These are phyloP conservation scores for Acanthamoeba royreba DNA, from an alignment of 208 protist species.

Conservation along the genomic window DNA sequence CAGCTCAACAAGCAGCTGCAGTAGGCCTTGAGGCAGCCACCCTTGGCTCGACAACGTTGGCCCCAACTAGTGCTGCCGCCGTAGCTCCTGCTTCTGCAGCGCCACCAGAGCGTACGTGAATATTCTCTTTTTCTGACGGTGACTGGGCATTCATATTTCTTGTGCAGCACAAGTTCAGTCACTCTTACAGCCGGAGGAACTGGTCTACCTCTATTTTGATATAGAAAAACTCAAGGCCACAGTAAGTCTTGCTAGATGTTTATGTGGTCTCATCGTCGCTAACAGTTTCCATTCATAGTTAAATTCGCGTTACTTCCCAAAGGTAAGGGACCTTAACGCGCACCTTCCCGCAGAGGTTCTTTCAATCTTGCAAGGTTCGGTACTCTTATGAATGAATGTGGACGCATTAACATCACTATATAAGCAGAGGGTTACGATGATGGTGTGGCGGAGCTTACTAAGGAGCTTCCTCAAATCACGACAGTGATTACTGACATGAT, in stretches of 20 bases:
- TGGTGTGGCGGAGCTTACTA: not conserved
- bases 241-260: not conserved
- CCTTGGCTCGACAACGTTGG: not conserved
- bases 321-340: not conserved
- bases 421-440: conserved; percentile 40
- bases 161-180: not conserved
- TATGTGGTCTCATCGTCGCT: not conserved
- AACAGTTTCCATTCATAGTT: not conserved
- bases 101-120: too few species aligned
- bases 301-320: not conserved
- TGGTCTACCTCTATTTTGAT: not conserved
- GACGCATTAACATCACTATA: not conserved
- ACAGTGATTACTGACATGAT: not conserved
- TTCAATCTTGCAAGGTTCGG: not conserved
- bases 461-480: not conserved
- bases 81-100: not conserved
- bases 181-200: not conserved
- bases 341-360: not conserved
- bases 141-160: not conserved
- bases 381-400: too few species aligned
- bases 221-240: not conserved
- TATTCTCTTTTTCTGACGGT: not conserved
- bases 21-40: not conserved
- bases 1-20: not conserved
- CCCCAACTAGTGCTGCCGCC: not conserved